Conservation (phyloP, 1,284 basidiomycete species). For the Malassezia sp. region DNA sequence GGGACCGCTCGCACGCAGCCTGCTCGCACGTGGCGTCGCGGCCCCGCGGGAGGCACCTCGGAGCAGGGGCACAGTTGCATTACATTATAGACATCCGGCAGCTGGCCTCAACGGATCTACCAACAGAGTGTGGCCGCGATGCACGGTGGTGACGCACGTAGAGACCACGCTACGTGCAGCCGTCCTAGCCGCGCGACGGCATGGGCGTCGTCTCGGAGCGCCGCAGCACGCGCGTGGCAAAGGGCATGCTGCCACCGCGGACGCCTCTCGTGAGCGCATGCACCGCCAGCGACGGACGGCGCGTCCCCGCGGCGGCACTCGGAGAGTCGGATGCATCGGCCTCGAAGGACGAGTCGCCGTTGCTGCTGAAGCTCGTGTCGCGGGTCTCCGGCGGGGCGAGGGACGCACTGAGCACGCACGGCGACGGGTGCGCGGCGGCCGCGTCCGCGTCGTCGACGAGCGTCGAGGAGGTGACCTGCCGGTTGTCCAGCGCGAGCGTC, state of each 20-base stretch:
- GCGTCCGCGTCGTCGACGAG: no score
- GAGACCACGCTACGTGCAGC: no score
- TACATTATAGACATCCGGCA: no score
- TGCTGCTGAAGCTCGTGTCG: slow-evolving; percentile 34
- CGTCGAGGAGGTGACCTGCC: no score
- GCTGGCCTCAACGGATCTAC: no score
- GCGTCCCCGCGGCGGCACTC: slow-evolving; percentile 24
- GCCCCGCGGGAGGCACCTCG: no score
- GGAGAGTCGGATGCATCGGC: slow-evolving; percentile 30
- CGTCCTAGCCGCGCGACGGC: background rate
- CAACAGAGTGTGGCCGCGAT: no score
- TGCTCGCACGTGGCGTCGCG: no score
- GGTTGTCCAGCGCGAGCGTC: no score
- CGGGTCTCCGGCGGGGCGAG: slow-evolving; percentile 5
- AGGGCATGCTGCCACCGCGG: background rate
- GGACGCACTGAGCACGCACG: background rate
- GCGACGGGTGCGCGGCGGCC: background rate
- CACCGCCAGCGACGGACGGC: slow-evolving; percentile 8
- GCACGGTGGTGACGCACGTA: no score
- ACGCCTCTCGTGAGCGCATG: background rate
- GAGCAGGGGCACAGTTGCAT: no score
- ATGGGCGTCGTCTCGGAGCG: slow-evolving; percentile 12
- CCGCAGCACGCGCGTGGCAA: slow-evolving; percentile 1
- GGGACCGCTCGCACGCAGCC: no score
- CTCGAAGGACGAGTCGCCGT: slow-evolving; percentile 38